Conservation (phyloP, 768 basidiomycete genomes). For the Rhizopogon vesiculosus region DNA sequence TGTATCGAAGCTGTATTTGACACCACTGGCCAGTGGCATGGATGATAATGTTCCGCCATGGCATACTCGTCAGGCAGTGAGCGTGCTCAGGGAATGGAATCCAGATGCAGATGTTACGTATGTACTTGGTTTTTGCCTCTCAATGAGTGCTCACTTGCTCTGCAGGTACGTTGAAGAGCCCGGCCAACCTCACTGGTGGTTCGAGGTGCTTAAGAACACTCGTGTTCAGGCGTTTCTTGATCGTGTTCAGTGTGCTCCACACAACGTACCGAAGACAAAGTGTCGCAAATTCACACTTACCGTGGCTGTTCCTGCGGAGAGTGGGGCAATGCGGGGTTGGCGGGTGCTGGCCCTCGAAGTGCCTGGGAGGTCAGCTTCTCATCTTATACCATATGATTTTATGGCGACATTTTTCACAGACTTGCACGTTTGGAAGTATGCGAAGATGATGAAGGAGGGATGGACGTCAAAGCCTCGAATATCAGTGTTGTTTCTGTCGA, state of each 20-base stretch:
- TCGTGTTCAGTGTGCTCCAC: conserved; percentile 12
- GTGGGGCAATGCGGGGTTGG: conserved; percentile 69
- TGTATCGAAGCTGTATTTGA: background rate
- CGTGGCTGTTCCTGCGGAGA: conserved; percentile 61
- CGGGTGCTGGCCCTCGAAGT: conserved; percentile 49
- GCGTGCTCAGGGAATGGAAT: conserved; percentile 55
- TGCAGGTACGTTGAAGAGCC: conserved; percentile 58
- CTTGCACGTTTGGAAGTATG: conserved; percentile 3
- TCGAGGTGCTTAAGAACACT: conserved; percentile 48
- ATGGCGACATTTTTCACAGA: background rate
- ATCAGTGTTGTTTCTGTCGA: conserved; percentile 20
- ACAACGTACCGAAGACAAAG: background rate
- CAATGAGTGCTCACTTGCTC: background rate
- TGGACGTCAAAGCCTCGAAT: conserved; percentile 20
- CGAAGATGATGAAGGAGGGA: conserved; percentile 1
- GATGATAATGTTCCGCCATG: conserved; percentile 89
- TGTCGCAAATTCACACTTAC: conserved; percentile 60
- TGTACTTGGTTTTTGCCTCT: conserved; percentile 13
- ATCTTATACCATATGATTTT: background rate
- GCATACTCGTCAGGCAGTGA: conserved; percentile 69
- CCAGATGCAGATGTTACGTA: conserved; percentile 49
- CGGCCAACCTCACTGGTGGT: conserved; percentile 68
- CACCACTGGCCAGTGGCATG: conserved; percentile 43
- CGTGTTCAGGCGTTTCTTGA: conserved; percentile 56
- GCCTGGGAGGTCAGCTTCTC: conserved; percentile 60